Conservation (phyloP, 495 filamentous ascomycete species). For the Pseudomonodictys pantanalensis region DNA sequence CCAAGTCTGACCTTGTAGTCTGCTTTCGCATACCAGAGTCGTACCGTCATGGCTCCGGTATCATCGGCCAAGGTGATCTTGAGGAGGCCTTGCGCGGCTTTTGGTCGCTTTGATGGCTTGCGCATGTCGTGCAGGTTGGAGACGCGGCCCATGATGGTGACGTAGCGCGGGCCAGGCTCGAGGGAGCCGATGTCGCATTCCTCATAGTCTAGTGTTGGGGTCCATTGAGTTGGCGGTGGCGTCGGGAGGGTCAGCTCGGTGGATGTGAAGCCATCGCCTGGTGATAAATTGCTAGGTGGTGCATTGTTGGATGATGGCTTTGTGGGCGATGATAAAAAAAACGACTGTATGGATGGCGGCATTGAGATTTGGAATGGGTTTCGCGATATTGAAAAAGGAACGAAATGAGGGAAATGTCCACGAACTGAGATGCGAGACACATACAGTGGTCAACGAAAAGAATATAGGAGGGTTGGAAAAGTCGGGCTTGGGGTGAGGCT, state of each 20-base stretch:
- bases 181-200: constrained; percentile 51
- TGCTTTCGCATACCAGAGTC: constrained; percentile 40
- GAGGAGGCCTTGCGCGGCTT: constrained; percentile 50
- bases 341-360: constrained; percentile 53
- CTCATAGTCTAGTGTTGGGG: constrained; percentile 54
- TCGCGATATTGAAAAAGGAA: background rate
- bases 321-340: constrained; percentile 39
- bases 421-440: too few relatives aligned
- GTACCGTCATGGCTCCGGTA: constrained; percentile 55
- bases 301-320: constrained; percentile 9
- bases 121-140: constrained; percentile 52
- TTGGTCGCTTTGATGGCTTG: constrained; percentile 41
- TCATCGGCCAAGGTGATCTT: constrained; percentile 58
- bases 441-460: too few relatives aligned
- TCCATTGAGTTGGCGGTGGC: constrained; percentile 50
- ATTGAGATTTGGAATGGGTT: background rate
- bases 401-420: background rate
- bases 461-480: too few relatives aligned
- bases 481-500: too few relatives aligned
- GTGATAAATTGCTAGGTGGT: constrained; percentile 10
- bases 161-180: constrained; percentile 49
- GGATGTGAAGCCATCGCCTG: constrained; percentile 53
- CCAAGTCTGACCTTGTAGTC: constrained; percentile 39
- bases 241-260: constrained; percentile 46
- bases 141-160: constrained; percentile 57